A percentile compares a stretch with the other conserved stretches of the same genome.
Conservation (phyloP, 1,284 basidiomycete species). For the Pisolithus thermaeus region DNA sequence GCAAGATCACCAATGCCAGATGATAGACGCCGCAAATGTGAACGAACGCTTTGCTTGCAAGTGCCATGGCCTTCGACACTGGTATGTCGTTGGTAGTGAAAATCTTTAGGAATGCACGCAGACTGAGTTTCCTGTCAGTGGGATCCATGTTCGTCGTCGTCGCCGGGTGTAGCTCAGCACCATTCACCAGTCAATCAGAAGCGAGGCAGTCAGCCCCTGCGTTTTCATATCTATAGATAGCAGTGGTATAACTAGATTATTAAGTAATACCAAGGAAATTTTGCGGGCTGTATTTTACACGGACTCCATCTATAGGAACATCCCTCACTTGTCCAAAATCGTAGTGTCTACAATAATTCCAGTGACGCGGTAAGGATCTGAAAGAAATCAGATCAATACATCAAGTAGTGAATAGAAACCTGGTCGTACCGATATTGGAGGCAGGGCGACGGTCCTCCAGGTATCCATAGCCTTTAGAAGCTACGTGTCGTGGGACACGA, state of each 20-base stretch:
- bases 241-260: no score
- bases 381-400: constrained; percentile 9
- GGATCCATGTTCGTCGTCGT: background rate
- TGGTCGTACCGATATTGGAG: constrained; percentile 86
- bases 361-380: constrained; percentile 87
- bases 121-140: constrained; percentile 44
- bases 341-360: constrained; percentile 93
- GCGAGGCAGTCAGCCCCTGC: no score
- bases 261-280: no score
- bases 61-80: constrained; percentile 68
- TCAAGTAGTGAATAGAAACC: constrained; percentile 6
- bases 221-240: no score
- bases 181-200: no score
- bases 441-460: constrained; percentile 95
- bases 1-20: background rate
- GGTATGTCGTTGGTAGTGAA: constrained; percentile 60
- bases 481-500: constrained; percentile 90
- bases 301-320: background rate
- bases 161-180: background rate
- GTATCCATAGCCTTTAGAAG: constrained; percentile 91
- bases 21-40: constrained; percentile 1
- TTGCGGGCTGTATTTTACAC: background rate
- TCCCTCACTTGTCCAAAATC: constrained; percentile 46
- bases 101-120: constrained; percentile 72
- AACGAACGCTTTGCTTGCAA: constrained; percentile 74